phyloP scores from a whole-genome alignment of 257 asterid genomes.

The Plectranthus barbatus region DNA sequence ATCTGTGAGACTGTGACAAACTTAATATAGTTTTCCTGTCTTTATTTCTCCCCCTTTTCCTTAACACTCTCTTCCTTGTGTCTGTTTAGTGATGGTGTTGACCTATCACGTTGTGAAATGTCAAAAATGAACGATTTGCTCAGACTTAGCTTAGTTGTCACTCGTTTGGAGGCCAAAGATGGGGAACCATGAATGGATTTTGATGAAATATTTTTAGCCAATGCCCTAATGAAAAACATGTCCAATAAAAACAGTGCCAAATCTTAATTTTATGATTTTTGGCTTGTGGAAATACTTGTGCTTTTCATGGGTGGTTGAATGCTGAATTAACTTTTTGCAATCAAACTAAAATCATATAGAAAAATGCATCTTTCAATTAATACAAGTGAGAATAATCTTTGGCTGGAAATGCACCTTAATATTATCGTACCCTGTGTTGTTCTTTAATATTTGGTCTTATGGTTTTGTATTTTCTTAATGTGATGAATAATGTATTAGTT shows the following conservation, averaged over 20 bases:
- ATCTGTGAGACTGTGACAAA: background rate
- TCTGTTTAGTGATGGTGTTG: background rate
- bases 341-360: background rate
- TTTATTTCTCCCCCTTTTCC: background rate
- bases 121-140: background rate
- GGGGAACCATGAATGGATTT: background rate
- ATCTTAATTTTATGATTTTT: background rate
- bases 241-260: background rate
- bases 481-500: conserved; percentile 27
- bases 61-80: background rate
- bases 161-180: background rate
- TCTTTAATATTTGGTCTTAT: background rate
- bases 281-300: background rate
- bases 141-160: background rate
- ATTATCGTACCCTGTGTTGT: background rate
- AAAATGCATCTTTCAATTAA: background rate
- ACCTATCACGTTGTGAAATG: background rate
- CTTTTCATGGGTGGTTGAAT: background rate
- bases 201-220: background rate
- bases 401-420: background rate
- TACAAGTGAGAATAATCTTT: background rate
- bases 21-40: background rate
- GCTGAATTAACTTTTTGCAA: background rate
- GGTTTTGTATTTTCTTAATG: conserved; percentile 9
- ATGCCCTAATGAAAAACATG: background rate